phyloP scores from a whole-genome alignment of 768 basidiomycete species.

The Exidia glandulosa region DNA sequence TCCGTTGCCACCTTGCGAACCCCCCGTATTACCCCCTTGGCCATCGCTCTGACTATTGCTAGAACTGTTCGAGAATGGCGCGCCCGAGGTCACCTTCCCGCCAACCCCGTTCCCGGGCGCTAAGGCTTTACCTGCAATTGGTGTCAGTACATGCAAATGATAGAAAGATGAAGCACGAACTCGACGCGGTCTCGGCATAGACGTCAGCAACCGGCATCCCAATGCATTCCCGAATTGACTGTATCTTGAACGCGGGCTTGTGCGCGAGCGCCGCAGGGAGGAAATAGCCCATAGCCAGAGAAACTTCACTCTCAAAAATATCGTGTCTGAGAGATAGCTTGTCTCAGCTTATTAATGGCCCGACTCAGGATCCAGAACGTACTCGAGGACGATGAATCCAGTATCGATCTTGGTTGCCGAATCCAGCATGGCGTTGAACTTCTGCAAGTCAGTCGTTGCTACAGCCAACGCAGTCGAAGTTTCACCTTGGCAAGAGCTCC shows the following conservation, averaged over 20 bases:
- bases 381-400: constrained; percentile 35
- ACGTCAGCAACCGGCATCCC: neutral
- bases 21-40: too few species aligned
- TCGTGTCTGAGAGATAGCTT: constrained; percentile 14
- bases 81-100: neutral
- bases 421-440: constrained; percentile 20
- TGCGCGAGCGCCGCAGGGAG: constrained; percentile 26
- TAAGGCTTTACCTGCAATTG: neutral
- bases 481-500: neutral
- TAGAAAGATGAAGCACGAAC: neutral
- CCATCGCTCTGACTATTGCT: too few species aligned
- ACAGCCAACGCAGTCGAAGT: neutral
- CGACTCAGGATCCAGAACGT: neutral
- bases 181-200: neutral
- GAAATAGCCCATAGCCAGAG: constrained; percentile 34
- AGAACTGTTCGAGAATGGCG: too few species aligned
- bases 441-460: constrained; percentile 11
- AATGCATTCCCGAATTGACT: neutral
- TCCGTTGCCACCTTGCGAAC: too few species aligned
- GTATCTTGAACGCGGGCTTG: neutral
- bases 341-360: neutral
- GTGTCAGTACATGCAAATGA: neutral
- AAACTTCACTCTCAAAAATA: constrained; percentile 31
- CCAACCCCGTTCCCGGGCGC: neutral
- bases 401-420: constrained; percentile 23